Percentiles rank a stretch among this genome's conserved stretches.
Evolutionary conservation across 2,329 filamentous ascomycete genomes (phyloP).

Genomic region (Nannizziopsis arthrosporioides): DNA sequence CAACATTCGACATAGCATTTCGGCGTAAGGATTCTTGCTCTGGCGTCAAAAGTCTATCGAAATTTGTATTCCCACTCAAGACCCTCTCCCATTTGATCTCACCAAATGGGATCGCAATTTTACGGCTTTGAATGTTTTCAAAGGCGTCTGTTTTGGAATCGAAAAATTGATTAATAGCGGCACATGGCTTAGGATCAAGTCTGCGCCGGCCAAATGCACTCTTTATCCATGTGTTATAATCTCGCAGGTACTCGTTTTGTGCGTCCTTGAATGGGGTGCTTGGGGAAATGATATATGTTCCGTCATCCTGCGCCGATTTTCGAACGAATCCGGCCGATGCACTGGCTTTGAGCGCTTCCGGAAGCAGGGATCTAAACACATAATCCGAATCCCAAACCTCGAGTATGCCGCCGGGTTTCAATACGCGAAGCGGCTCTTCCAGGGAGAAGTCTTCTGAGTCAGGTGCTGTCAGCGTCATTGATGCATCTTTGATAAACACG

Average conservation of each 20-base stretch:
- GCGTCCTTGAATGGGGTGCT: constrained; percentile 72
- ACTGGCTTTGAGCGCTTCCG: constrained; percentile 55
- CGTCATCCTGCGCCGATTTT: constrained; percentile 54
- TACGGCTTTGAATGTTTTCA: constrained; percentile 56
- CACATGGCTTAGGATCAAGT: constrained; percentile 65
- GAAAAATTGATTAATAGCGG: constrained; percentile 61
- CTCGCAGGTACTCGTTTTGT: constrained; percentile 67
- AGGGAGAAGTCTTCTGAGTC: constrained; percentile 44
- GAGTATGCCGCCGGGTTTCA: constrained; percentile 65
- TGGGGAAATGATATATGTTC: constrained; percentile 69
- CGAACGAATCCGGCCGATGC: constrained; percentile 50
- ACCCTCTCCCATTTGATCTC: constrained; percentile 82
- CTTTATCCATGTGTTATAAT: constrained; percentile 73
- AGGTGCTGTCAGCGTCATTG: constrained; percentile 51
- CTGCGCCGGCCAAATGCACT: constrained; percentile 61
- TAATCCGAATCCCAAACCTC: constrained; percentile 89
- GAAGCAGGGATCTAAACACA: constrained; percentile 67
- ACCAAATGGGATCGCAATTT: constrained; percentile 75
- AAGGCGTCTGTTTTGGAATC: constrained; percentile 68
- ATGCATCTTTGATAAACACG: constrained; percentile 76
- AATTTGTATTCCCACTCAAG: constrained; percentile 29
- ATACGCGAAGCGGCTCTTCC: constrained; percentile 64
- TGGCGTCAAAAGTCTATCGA: constrained; percentile 45
- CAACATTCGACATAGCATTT: constrained; percentile 68
- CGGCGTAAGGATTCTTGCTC: constrained; percentile 63